A percentile compares a stretch with the other conserved stretches of the same genome.
Conservation (phyloP, 1,284 basidiomycete genomes). For the Ceratobasidium theobromae region DNA sequence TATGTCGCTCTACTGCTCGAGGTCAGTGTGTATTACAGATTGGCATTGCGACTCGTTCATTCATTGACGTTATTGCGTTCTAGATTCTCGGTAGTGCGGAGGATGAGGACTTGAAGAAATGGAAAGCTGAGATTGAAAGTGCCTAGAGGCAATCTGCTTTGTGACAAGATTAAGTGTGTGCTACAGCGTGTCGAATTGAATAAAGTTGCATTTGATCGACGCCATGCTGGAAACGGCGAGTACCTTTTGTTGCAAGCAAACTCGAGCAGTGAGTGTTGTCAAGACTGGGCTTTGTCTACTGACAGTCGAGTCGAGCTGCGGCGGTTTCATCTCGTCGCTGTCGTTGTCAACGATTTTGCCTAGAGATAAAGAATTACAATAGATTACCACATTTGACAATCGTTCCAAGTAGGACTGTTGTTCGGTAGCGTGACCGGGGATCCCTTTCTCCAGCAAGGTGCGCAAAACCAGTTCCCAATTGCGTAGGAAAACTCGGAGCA, state of each 20-base stretch:
- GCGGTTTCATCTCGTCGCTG: neutral
- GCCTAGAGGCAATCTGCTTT: slow-evolving; percentile 27
- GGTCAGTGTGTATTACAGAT: slow-evolving; percentile 50
- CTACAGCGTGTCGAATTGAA: slow-evolving; percentile 16
- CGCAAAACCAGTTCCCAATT: no score
- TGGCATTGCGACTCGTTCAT: neutral
- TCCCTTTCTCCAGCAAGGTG: no score
- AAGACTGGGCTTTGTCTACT: neutral
- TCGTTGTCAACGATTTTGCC: no score
- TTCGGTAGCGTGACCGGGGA: no score
- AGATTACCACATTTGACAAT: no score
- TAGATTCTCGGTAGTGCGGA: slow-evolving; percentile 58
- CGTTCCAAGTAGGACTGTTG: neutral
- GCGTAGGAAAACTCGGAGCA: no score
- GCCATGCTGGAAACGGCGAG: neutral
- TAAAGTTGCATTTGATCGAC: slow-evolving; percentile 10
- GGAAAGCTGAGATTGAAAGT: slow-evolving; percentile 61
- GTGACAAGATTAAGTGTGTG: neutral
- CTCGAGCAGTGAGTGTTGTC: neutral
- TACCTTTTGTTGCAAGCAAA: neutral
- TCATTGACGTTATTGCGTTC: neutral
- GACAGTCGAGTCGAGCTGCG: no score
- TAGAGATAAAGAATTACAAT: no score
- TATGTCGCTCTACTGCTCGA: slow-evolving; percentile 74
- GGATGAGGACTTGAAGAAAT: slow-evolving; percentile 59